Evolutionary conservation across 2,329 filamentous ascomycete species (phyloP).

Genomic region (Fusarium sp.): DNA sequence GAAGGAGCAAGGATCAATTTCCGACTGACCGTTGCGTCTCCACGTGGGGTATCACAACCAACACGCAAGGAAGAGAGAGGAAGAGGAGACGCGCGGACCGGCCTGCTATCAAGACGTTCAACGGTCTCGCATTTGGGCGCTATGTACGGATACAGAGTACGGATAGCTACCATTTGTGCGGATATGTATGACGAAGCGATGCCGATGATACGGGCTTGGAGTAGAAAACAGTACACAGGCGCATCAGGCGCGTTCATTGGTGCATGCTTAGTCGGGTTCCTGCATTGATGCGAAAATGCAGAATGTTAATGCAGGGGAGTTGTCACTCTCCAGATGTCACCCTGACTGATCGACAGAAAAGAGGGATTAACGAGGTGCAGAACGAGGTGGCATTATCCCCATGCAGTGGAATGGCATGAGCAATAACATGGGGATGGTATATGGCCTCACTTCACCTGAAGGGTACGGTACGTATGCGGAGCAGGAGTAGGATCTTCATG

Average conservation of each 20-base stretch:
- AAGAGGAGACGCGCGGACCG: constrained; percentile 33
- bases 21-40: constrained; percentile 25
- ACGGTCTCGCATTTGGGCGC: constrained; percentile 16
- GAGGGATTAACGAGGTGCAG: constrained; percentile 11
- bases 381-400: constrained; percentile 14
- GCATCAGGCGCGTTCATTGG: constrained; percentile 26
- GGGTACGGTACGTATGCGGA: neutral
- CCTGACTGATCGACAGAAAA: constrained; percentile 25
- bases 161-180: neutral
- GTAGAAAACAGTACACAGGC: neutral
- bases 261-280: constrained; percentile 41
- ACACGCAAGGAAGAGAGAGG: constrained; percentile 12
- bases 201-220: neutral
- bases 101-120: constrained; percentile 27
- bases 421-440: constrained; percentile 2
- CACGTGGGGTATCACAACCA: constrained; percentile 27
- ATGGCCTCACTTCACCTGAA: constrained; percentile 36
- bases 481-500: constrained; percentile 4
- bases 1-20: constrained; percentile 21
- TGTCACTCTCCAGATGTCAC: constrained; percentile 13
- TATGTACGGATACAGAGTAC: neutral
- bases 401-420: constrained; percentile 25
- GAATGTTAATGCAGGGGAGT: constrained; percentile 37
- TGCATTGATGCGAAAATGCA: constrained; percentile 41
- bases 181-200: neutral